Conservation (phyloP, 1,139 yeast genomes). For the Blastobotrys aristatus region DNA sequence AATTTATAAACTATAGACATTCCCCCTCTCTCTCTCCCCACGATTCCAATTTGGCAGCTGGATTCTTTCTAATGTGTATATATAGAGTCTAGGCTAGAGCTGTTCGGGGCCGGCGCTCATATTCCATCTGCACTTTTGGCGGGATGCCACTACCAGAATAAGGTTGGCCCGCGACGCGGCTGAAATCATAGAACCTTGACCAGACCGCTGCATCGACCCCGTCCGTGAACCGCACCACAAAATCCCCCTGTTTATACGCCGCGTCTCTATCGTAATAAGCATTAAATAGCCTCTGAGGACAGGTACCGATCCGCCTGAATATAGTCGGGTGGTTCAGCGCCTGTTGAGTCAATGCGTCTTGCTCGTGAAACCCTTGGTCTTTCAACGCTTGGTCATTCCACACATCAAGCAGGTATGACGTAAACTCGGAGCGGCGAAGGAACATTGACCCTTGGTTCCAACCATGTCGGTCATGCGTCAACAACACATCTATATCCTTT, state of each 20-base stretch:
- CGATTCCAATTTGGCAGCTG: no score
- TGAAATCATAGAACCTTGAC: no score
- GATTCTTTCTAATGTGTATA: no score
- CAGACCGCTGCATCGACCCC: no score
- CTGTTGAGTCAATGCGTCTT: constrained; percentile 4
- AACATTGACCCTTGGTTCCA: constrained; percentile 37
- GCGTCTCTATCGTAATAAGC: background rate
- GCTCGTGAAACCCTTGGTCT: constrained; percentile 4
- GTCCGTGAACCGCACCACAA: constrained; percentile 2
- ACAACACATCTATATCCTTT: constrained; percentile 23
- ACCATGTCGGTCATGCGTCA: constrained; percentile 30
- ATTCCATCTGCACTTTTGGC: no score
- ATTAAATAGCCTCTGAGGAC: constrained; percentile 7
- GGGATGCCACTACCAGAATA: no score
- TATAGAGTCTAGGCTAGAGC: no score
- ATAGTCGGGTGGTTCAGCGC: constrained; percentile 1
- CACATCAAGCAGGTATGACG: constrained; percentile 22
- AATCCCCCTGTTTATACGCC: background rate
- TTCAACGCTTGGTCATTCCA: constrained; percentile 12
- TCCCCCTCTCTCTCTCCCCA: no score
- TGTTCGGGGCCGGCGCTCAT: no score
- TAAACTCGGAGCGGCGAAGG: constrained; percentile 27
- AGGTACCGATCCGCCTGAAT: constrained; percentile 7
- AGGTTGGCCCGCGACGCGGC: no score
- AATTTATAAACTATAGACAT: no score